Conservation (phyloP, 2,329 filamentous ascomycete genomes). For the Penicillium paneum region DNA sequence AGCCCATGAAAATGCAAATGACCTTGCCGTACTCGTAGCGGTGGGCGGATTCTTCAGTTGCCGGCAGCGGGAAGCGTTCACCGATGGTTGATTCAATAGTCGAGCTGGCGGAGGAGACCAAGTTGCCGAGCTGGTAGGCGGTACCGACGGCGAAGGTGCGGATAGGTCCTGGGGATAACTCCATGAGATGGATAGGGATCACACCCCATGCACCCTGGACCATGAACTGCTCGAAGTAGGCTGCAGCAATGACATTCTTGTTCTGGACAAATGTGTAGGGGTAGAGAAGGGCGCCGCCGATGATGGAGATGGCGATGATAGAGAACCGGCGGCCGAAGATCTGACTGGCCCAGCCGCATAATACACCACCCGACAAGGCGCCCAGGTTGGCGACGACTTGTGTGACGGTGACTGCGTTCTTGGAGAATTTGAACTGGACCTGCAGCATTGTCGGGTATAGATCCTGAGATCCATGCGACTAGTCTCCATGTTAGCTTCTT, state of each 20-base stretch:
- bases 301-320: constrained; percentile 61
- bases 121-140: constrained; percentile 62
- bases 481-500: constrained; percentile 4
- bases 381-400: constrained; percentile 71
- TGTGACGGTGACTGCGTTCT: constrained; percentile 63
- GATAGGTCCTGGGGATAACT: constrained; percentile 59
- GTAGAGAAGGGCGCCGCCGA: constrained; percentile 75
- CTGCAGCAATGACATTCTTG: constrained; percentile 68
- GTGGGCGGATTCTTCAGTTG: constrained; percentile 47
- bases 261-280: constrained; percentile 71
- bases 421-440: constrained; percentile 57
- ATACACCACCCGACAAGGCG: constrained; percentile 64
- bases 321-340: constrained; percentile 66
- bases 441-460: constrained; percentile 59
- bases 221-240: constrained; percentile 80
- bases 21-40: constrained; percentile 77
- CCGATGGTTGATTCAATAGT: constrained; percentile 76
- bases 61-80: constrained; percentile 67
- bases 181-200: constrained; percentile 68
- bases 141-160: constrained; percentile 63
- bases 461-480: constrained; percentile 69
- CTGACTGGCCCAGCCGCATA: constrained; percentile 65
- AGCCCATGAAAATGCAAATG: constrained; percentile 88
- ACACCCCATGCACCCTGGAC: constrained; percentile 75
- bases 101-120: constrained; percentile 60